Evolutionary conservation across 371 early-diverging fungal species (phyloP).

Genomic region (Funneliformis caledonium): DNA sequence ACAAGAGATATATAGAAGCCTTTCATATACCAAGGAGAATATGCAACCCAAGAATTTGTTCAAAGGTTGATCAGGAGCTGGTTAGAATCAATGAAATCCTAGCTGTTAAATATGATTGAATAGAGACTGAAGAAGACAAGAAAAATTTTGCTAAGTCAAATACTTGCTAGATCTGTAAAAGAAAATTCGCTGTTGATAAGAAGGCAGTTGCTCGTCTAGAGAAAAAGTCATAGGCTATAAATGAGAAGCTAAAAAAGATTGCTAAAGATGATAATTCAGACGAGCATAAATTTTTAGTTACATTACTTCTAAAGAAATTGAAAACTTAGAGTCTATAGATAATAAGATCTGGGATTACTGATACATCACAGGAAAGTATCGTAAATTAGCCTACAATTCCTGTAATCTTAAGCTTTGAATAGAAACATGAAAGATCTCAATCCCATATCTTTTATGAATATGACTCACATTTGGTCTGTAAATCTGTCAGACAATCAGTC

Average conservation of each 20-base stretch:
- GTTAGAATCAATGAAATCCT: slow-evolving; percentile 20
- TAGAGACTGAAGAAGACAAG: no score
- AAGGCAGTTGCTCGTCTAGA: neutral
- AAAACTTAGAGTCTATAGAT: neutral
- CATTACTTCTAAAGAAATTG: neutral
- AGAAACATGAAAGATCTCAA: slow-evolving; percentile 14
- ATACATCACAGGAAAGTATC: slow-evolving; percentile 31
- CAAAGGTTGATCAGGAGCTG: slow-evolving; percentile 3
- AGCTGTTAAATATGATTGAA: slow-evolving; percentile 6
- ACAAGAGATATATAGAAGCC: neutral
- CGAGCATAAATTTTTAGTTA: neutral
- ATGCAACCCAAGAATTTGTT: slow-evolving; percentile 30
- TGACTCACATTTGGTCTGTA: no score
- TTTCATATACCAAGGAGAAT: slow-evolving; percentile 11
- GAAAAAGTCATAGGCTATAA: neutral
- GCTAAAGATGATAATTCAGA: neutral
- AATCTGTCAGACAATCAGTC: no score
- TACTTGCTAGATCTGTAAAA: slow-evolving; percentile 13
- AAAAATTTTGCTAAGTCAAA: neutral
- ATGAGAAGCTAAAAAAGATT: neutral
- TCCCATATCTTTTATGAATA: no score
- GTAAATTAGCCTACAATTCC: neutral
- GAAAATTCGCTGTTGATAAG: neutral
- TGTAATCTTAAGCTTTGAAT: slow-evolving; percentile 28
- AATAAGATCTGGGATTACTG: slow-evolving; percentile 9